Evolutionary conservation across 2,329 filamentous ascomycete genomes (phyloP), one percentile per base, ranked within the genome.

Genomic region (Monilinia vaccinii-corymbosi): DNA sequence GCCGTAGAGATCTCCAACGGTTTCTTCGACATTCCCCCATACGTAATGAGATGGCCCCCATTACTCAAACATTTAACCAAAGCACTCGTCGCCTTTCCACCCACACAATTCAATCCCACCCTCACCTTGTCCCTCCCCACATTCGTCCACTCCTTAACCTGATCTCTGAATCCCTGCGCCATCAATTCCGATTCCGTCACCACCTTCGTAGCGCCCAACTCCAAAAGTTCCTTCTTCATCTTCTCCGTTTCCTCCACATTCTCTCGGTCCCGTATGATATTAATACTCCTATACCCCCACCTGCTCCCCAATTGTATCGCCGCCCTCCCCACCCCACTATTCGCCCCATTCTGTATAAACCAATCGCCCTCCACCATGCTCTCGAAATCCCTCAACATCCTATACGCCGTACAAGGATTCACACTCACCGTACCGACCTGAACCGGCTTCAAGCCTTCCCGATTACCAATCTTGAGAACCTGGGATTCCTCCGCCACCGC

Each of bases 301-400:
- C 91, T 80, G 67, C 77, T 80, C 1, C 83, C 93, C 1, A 99
- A 78, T 75, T 99, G 94, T 65, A 97, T 94, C 13, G 91, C 93
- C 3, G 92, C 89, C 44, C 94, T 80, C 1, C 94, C 94, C 18
- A 99, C 94, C 13, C 91, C 94, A 46, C 86, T 91, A 75, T 99
- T 99, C 44, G 93, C 94, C 9, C 93, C 94, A 72, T 99, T 99
- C 75, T 99, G 94, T 50, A 99, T 85, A 71, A 97, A 90, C 92
- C 93, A 99, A 60, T 95, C 87, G 58, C 92, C 89, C n/a, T 84
- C 82, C 59, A 80, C 71, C 36, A 86, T 74, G 4, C 77, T 71
- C 5, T 76, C 84, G 70, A 93, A 97, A 71, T 93, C 89, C 60
- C 85, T 84, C 61, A 99, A 81, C 86, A 99, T 95, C 58, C 92